Conservation (phyloP, 2,329 filamentous ascomycete genomes). For the Cadophora gregata region DNA sequence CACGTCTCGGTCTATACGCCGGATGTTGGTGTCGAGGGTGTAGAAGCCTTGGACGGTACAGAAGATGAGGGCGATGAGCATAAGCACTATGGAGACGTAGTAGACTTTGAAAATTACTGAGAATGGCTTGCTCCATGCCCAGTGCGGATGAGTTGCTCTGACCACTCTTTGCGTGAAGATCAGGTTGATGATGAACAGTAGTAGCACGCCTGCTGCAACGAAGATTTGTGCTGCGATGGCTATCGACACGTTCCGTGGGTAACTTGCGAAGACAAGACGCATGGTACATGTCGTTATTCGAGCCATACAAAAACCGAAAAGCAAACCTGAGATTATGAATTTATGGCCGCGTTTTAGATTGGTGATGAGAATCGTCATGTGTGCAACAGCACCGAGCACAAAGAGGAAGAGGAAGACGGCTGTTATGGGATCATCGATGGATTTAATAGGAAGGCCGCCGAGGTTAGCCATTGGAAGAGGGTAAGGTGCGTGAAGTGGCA, state of each 20-base stretch:
- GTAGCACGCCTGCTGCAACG: constrained; percentile 55
- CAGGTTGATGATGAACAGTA: constrained; percentile 80
- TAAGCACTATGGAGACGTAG: constrained; percentile 61
- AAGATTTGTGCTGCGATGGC: constrained; percentile 40
- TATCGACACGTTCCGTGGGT: constrained; percentile 30
- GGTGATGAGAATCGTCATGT: constrained; percentile 63
- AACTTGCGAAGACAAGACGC: constrained; percentile 67
- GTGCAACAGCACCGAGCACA: constrained; percentile 55
- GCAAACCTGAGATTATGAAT: constrained; percentile 62
- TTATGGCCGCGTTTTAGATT: constrained; percentile 60
- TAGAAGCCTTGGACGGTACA: constrained; percentile 70
- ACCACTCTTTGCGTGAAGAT: constrained; percentile 78
- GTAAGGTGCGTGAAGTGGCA: constrained; percentile 32
- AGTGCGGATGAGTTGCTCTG: constrained; percentile 70
- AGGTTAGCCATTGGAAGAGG: constrained; percentile 52
- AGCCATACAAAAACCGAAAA: constrained; percentile 61
- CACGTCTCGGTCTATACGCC: constrained; percentile 62
- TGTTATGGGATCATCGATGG: constrained; percentile 68
- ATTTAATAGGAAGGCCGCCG: constrained; percentile 62
- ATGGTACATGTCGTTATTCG: constrained; percentile 46
- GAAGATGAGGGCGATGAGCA: constrained; percentile 70
- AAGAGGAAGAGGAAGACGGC: constrained; percentile 68
- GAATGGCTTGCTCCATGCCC: constrained; percentile 70
- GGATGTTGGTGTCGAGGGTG: constrained; percentile 60
- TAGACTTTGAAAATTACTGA: constrained; percentile 61